Conservation (phyloP, 2,329 filamentous ascomycete species). For the Fusarium chuoi region DNA sequence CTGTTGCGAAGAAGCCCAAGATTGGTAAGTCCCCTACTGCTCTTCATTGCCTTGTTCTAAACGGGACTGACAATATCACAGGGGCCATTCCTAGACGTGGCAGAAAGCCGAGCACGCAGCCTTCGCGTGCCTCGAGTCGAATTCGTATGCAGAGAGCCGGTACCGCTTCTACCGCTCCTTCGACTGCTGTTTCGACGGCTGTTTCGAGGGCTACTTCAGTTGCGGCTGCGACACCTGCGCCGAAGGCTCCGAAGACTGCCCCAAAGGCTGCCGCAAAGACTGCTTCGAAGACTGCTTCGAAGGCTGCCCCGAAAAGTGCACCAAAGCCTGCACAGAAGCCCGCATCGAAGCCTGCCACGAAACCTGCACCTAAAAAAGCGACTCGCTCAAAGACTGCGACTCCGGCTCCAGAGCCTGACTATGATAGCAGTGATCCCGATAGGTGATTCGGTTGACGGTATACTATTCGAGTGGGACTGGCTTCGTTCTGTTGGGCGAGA, state of each 20-base stretch:
- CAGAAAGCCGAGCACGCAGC: not conserved
- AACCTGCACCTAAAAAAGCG: not conserved
- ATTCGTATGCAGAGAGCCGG: not conserved
- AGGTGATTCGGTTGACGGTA: not conserved
- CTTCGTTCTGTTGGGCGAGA: not conserved
- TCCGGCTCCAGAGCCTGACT: not conserved
- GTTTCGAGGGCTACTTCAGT: not conserved
- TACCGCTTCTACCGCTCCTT: not conserved
- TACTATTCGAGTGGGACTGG: not conserved
- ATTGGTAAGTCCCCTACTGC: not conserved
- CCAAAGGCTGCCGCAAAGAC: not conserved
- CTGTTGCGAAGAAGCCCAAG: conserved; percentile 29
- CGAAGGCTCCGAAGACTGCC: not conserved
- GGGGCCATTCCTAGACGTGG: not conserved
- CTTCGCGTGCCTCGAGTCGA: conserved; percentile 24
- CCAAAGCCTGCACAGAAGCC: not conserved
- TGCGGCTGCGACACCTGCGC: not conserved
- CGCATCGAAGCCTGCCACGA: no score
- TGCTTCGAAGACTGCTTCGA: not conserved
- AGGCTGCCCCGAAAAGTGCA: not conserved
- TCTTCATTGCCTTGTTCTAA: accelerated
- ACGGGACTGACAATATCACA: not conserved
- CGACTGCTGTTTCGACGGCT: not conserved
- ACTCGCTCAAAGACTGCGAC: not conserved
- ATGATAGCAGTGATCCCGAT: not conserved